These are phyloP conservation scores for Trichothecium roseum DNA, from an alignment of 2,329 filamentous ascomycete species.

Conservation along the genomic window DNA sequence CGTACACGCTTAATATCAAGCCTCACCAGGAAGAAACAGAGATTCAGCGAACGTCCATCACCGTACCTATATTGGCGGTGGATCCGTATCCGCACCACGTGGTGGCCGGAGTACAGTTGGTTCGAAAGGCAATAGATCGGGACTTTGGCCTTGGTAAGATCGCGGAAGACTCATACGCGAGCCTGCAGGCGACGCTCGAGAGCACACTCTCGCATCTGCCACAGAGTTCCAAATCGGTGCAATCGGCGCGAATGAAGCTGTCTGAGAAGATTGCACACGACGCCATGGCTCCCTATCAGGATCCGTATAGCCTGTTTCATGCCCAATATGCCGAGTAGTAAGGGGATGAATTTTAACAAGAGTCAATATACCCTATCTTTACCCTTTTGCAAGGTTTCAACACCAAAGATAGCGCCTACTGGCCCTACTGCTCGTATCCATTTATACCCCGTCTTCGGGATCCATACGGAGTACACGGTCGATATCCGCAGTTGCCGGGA, in stretches of 20 bases:
- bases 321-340: constrained; percentile 4
- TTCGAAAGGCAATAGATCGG: constrained; percentile 17
- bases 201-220: constrained; percentile 15
- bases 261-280: constrained; percentile 3
- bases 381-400: too few species aligned
- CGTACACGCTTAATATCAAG: constrained; percentile 8
- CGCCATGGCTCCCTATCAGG: constrained; percentile 2
- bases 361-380: too few species aligned
- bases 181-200: constrained; percentile 14
- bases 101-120: constrained; percentile 17
- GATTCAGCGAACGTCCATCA: constrained; percentile 4
- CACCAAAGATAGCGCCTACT: too few species aligned
- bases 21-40: neutral
- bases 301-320: constrained; percentile 7
- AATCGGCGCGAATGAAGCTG: constrained; percentile 15
- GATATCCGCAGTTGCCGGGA: too few species aligned
- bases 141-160: constrained; percentile 16
- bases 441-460: too few species aligned
- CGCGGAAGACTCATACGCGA: constrained; percentile 13
- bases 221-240: constrained; percentile 20
- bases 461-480: too few species aligned
- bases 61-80: constrained; percentile 18
- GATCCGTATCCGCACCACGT: constrained; percentile 21
- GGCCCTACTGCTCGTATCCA: too few species aligned
- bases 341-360: too few species aligned